A percentile compares a stretch with the other conserved stretches of the same genome.
Evolutionary conservation across 129 eudicot genomes (phyloP).

Genomic region (carrot (Daucus carota)): DH1_v3.0 NC_030383.2:30795001-30795500

Average conservation of each 20-base stretch:
- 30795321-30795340: slow-evolving; percentile 68
- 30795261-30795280: too few species aligned
- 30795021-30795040: neutral
- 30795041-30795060: neutral
- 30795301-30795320: neutral
- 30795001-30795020: neutral
- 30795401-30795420: slow-evolving; percentile 84
- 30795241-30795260: neutral
- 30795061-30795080: neutral
- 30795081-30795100: too few species aligned
- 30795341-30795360: slow-evolving; percentile 73
- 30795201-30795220: too few species aligned
- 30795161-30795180: too few species aligned
- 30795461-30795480: slow-evolving; percentile 31
- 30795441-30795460: slow-evolving; percentile 74
- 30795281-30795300: neutral
- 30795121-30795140: neutral
- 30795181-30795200: too few species aligned
- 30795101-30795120: too few species aligned
- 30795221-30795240: too few species aligned
- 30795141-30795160: too few species aligned
- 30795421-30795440: slow-evolving; percentile 99
- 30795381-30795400: slow-evolving; percentile 73
- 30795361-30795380: slow-evolving; percentile 67
- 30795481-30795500: neutral